phyloP scores from a whole-genome alignment of 495 filamentous ascomycete species.

The Xylaria acuta region DNA sequence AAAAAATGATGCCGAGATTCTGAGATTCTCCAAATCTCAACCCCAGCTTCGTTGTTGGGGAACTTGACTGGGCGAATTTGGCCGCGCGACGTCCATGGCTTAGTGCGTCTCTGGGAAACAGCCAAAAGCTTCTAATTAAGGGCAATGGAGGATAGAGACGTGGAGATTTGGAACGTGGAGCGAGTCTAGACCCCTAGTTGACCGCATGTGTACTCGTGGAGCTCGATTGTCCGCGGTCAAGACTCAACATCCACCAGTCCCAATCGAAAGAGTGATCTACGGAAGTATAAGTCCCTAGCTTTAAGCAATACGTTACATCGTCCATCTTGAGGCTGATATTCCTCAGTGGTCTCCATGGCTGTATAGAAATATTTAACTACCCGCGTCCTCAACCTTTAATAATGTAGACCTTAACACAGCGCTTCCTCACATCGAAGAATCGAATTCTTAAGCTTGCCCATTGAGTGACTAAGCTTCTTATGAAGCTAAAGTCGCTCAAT shows the following conservation, averaged over 20 bases:
- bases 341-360: not conserved
- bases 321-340: not conserved
- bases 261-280: slow-evolving; percentile 16
- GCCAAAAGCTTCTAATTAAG: not conserved
- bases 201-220: slow-evolving; percentile 33
- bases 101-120: not conserved
- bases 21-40: not conserved
- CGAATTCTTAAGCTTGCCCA: not conserved
- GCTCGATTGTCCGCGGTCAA: slow-evolving; percentile 33
- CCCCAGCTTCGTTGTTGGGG: slow-evolving; percentile 11
- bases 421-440: not conserved
- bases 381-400: not conserved
- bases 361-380: not conserved
- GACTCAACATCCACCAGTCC: slow-evolving; percentile 6
- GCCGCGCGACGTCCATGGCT: not conserved
- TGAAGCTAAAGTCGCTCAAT: slow-evolving; percentile 6
- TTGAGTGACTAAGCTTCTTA: not conserved
- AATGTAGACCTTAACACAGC: not conserved
- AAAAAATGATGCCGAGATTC: not conserved
- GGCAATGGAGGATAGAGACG: not conserved
- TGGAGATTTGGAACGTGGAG: not conserved
- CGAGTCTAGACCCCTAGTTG: slow-evolving; percentile 10
- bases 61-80: slow-evolving; percentile 1
- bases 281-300: slow-evolving; percentile 20
- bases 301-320: slow-evolving; percentile 4